A percentile compares a stretch with the other conserved stretches of the same genome.
These are phyloP conservation scores for Aethionema arabicum DNA, from an alignment of 345 rosid species.

Conservation along the genomic window DNA sequence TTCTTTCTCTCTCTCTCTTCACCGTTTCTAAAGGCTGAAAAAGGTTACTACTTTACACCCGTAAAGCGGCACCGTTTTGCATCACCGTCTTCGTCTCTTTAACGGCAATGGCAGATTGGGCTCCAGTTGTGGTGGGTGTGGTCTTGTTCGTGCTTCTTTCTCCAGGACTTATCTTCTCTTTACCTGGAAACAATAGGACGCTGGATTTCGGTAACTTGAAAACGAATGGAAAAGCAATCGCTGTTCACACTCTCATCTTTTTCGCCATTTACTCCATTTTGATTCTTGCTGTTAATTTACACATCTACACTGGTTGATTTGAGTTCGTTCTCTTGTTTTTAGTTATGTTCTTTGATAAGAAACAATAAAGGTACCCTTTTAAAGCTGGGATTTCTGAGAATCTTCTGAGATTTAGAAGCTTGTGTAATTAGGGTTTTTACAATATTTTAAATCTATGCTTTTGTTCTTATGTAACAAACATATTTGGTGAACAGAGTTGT, in stretches of 20 bases:
- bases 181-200: conserved; percentile 66
- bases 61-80: neutral
- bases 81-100: neutral
- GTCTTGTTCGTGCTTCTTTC: conserved; percentile 74
- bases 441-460: conserved; percentile 7
- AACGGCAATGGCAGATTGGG: conserved; percentile 85
- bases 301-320: conserved; percentile 68
- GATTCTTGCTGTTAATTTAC: conserved; percentile 68
- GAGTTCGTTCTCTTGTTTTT: neutral
- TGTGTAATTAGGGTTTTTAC: conserved; percentile 21
- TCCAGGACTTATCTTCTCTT: conserved; percentile 79
- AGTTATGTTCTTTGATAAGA: neutral
- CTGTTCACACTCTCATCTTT: conserved; percentile 82
- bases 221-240: conserved; percentile 88
- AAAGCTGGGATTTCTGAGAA: neutral
- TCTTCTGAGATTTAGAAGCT: conserved; percentile 14
- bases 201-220: conserved; percentile 75
- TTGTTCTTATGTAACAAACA: conserved; percentile 10
- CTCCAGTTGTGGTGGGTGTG: conserved; percentile 81
- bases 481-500: neutral
- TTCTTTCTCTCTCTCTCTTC: conserved; percentile 13
- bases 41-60: conserved; percentile 6
- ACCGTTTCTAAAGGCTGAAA: conserved; percentile 19
- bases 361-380: conserved; percentile 25
- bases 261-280: conserved; percentile 69